Conservation (phyloP, 2,329 filamentous ascomycete genomes). For the Fusarium oxysporum region DNA sequence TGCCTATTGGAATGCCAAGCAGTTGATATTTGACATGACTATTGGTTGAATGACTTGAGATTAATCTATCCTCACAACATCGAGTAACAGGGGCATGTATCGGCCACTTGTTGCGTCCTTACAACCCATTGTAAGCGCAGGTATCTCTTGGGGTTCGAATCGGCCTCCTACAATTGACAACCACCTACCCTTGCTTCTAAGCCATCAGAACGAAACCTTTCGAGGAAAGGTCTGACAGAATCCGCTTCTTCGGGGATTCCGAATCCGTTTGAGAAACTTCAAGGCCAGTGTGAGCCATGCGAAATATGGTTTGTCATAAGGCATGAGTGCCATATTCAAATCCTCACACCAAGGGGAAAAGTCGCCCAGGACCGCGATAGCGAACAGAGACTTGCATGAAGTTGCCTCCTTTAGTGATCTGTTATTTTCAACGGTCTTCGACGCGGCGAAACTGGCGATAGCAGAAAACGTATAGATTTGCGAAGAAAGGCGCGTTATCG, state of each 20-base stretch:
- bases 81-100: too few relatives aligned
- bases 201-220: too few relatives aligned
- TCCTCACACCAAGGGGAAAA: neutral
- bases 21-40: neutral
- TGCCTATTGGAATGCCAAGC: neutral
- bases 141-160: too few relatives aligned
- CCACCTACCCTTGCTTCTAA: too few relatives aligned
- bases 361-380: neutral
- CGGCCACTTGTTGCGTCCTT: too few relatives aligned
- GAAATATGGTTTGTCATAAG: neutral
- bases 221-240: neutral
- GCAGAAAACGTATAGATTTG: too few relatives aligned
- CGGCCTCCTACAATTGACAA: too few relatives aligned
- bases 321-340: neutral
- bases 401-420: accelerated
- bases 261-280: accelerated
- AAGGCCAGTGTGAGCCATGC: neutral
- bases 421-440: accelerated
- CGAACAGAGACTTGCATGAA: too few relatives aligned
- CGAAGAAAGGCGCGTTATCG: neutral
- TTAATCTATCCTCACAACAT: too few relatives aligned
- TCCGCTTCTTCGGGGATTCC: accelerated
- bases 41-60: neutral
- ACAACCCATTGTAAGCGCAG: too few relatives aligned
- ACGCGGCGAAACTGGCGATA: too few relatives aligned